Base-by-base conservation (phyloP, 805 yeast genomes). In the Pichia deserticola region DNA sequence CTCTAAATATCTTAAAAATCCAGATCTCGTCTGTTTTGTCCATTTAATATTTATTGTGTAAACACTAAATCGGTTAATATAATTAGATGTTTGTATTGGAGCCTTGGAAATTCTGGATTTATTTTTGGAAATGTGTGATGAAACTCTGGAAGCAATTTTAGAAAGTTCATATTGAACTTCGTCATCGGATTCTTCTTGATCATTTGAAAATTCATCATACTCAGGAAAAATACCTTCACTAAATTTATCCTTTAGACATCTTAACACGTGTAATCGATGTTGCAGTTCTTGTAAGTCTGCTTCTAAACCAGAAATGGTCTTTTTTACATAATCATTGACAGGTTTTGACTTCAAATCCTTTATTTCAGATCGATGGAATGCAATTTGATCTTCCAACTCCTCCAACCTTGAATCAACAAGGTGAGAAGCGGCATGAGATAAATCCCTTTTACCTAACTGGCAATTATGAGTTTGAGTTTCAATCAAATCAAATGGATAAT, bases 1-100 rank as follows among this genome's bases (percentile, higher is more conserved):
- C 39, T 61, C 66, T 27, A 82, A 61, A 60, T 86, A 87, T 36
- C 79, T 74, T 54, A 77, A 71, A 45, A 89, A 67, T 27, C 78
- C 72, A 56, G 86, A 78, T 50, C 95, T 71, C 5, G 82, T 74
- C 7, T 69, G 62, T 51, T 86, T 82, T 60, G 86, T 83, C 96
- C 97, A 89, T 55, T 79, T 82, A 57, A 89, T 63, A 56, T 81
- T 77, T 63, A 88, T 74, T 52, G 84, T 81, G 60, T 89, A 93
- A 36, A 89, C 70, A 53, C 84, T 81, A 62, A 84, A 89, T 46
- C 92, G 70, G 60, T 92, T 89, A 52, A 76, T 51, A 43, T 55
- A 65, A 8, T 62, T 56, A 1, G 67, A 63, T 2, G 55, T 30
- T 29, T 52, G 53, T 70, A 66, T 75, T 75, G 60, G 58, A 6